Conservation (phyloP, 2,329 filamentous ascomycete species). For the Fusarium camptoceras region DNA sequence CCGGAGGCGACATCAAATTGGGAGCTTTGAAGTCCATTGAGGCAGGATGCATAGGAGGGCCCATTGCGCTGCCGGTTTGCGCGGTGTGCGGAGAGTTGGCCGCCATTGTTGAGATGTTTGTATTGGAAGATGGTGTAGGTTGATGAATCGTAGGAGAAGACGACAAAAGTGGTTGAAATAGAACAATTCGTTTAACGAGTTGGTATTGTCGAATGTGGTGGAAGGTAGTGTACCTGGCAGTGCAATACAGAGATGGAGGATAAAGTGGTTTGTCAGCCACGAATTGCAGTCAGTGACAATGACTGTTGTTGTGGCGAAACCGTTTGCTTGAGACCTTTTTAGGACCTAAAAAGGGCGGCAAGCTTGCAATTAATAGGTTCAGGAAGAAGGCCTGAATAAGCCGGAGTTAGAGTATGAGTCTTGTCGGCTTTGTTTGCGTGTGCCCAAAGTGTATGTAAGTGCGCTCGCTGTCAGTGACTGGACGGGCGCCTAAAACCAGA, state of each 20-base stretch:
- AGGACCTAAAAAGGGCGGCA: slow-evolving; percentile 33
- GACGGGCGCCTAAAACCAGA: slow-evolving; percentile 40
- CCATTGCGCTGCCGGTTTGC: slow-evolving; percentile 45
- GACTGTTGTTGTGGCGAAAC: slow-evolving; percentile 46
- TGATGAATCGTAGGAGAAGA: slow-evolving; percentile 28
- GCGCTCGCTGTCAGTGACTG: slow-evolving; percentile 42
- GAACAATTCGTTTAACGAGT: slow-evolving; percentile 33
- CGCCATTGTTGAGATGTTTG: slow-evolving; percentile 43
- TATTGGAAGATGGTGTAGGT: slow-evolving; percentile 20
- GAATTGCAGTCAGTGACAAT: slow-evolving; percentile 36
- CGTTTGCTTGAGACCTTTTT: slow-evolving; percentile 24
- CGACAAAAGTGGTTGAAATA: slow-evolving; percentile 31
- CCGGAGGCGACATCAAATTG: slow-evolving; percentile 72
- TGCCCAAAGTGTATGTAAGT: slow-evolving; percentile 42
- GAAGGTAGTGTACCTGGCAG: slow-evolving; percentile 45
- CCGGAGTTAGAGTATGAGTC: slow-evolving; percentile 33
- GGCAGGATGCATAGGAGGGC: slow-evolving; percentile 46
- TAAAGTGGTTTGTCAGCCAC: slow-evolving; percentile 54
- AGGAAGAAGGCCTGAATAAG: slow-evolving; percentile 32
- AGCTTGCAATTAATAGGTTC: slow-evolving; percentile 37
- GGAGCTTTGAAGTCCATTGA: slow-evolving; percentile 59
- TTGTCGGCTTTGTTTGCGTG: slow-evolving; percentile 39
- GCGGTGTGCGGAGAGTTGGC: slow-evolving; percentile 39
- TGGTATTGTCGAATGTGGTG: slow-evolving; percentile 48
- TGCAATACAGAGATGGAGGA: slow-evolving; percentile 19